A percentile compares a stretch with the other conserved stretches of the same genome.
Conservation (phyloP, 257 asterid species). For the Orobanche coerulescens region DNA sequence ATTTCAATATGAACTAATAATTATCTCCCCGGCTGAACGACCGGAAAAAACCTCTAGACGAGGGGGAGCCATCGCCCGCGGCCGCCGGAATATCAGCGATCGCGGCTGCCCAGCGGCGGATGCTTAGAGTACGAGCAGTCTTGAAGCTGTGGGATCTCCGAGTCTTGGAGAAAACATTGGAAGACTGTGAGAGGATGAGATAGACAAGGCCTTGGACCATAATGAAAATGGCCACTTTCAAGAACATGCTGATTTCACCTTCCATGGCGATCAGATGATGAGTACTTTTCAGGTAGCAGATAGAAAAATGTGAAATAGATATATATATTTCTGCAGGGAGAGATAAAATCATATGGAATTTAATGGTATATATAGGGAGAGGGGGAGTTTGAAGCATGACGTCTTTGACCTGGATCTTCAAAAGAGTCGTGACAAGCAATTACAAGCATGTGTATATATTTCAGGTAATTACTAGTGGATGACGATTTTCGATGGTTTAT, state of each 20-base stretch:
- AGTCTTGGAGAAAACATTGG: slow-evolving; percentile 51
- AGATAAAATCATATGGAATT: background rate
- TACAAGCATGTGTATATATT: slow-evolving; percentile 19
- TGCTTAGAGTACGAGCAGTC: slow-evolving; percentile 47
- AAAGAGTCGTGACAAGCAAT: slow-evolving; percentile 3
- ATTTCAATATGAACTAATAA: too few species aligned
- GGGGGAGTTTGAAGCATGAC: slow-evolving; percentile 23
- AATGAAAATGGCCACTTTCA: slow-evolving; percentile 49
- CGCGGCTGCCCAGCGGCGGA: slow-evolving; percentile 63
- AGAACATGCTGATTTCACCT: slow-evolving; percentile 23
- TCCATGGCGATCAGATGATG: slow-evolving; percentile 22
- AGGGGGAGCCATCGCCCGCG: slow-evolving; percentile 42
- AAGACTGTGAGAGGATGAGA: slow-evolving; percentile 52
- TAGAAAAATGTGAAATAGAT: background rate
- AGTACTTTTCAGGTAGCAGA: background rate
- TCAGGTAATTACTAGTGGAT: too few species aligned
- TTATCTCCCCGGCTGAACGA: slow-evolving; percentile 29
- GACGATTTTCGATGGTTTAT: too few species aligned
- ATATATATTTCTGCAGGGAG: too few species aligned
- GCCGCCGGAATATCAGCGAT: slow-evolving; percentile 59
- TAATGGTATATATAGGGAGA: background rate
- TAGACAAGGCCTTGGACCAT: slow-evolving; percentile 61
- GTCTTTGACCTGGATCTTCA: slow-evolving; percentile 27
- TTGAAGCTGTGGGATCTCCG: slow-evolving; percentile 51
- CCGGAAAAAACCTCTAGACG: slow-evolving; percentile 27